Conservation (phyloP, 805 yeast genomes). For the Candida caryicola region DNA sequence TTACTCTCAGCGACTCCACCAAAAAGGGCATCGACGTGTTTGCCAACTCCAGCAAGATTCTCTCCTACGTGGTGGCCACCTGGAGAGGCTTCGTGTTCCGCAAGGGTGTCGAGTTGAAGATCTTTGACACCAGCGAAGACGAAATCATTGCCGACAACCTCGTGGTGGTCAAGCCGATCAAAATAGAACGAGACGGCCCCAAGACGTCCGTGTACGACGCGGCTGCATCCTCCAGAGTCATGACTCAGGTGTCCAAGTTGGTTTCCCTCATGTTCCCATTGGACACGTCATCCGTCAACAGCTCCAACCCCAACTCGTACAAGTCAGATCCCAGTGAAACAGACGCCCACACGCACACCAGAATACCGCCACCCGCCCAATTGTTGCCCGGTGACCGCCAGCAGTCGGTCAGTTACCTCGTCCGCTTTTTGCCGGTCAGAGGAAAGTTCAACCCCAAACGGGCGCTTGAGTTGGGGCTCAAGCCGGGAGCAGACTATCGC, state of each 20-base stretch:
- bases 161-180: constrained; percentile 38
- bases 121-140: constrained; percentile 29
- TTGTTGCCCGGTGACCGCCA: constrained; percentile 30
- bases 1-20: constrained; percentile 81
- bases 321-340: constrained; percentile 35
- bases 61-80: constrained; percentile 58
- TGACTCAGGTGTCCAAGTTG: constrained; percentile 31
- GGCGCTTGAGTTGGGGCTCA: constrained; percentile 69
- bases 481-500: constrained; percentile 58
- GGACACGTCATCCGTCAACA: constrained; percentile 40
- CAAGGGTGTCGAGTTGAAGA: constrained; percentile 56
- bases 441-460: constrained; percentile 70
- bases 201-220: background rate
- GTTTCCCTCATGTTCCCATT: constrained; percentile 57
- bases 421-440: constrained; percentile 62
- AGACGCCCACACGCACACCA: constrained; percentile 39
- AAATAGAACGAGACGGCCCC: constrained; percentile 14
- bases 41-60: constrained; percentile 36
- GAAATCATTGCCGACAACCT: constrained; percentile 34
- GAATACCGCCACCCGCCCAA: constrained; percentile 23
- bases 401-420: constrained; percentile 62
- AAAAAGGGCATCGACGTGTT: constrained; percentile 52
- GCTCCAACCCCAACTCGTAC: constrained; percentile 36
- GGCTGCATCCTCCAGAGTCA: background rate
- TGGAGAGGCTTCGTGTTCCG: constrained; percentile 89